Base-by-base conservation (phyloP, 1,284 basidiomycete species). In the Sutorius eximius region DNA sequence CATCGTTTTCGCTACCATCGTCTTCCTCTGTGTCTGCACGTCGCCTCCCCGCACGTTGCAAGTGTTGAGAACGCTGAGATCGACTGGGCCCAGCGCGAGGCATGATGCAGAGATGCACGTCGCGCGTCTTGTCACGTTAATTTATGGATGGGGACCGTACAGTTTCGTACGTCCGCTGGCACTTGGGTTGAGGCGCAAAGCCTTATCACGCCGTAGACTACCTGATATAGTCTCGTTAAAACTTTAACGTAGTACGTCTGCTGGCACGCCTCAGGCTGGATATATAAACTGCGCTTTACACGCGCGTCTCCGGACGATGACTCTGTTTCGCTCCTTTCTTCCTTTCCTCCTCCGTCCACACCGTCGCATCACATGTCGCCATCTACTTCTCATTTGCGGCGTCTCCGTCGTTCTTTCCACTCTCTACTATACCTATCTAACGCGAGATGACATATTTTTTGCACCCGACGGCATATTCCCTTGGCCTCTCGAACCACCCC, bases 1-100 rank as follows among this genome's bases (percentile, higher is more conserved):
- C 68, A 5, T 66, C 68, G 6, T 57, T 56, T 0, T 56, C 55
- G 33, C 29, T 49, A 15, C 50, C 48, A 1, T 68, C 63, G 13
- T 59, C 61, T 11, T 69, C 62, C 5, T 71, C 69, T 2, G 71
- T 38, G 1, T 55, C 40, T 15, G 56, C 34, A 55, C 61, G 44
- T 11, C 64, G 59, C 9, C 58, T 56, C 46, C 52, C 12, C 50
- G 51, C 12, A 45, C 59, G 58, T n/a, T 70, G 68, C 10, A 68
- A 63, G 18, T 65, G 66, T 61, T 74, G 75, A 22, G 72, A 67
- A 12, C 71, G 56, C 27, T 67, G 63, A 12, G 67, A 52, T 38
- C 66, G 65, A 52, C 66, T 68, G 3, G 67, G 67, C 22, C 68
- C 67, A 30, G 67, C 69, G 34, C 70, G 68, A 30, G 67, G 52